Base-by-base conservation (phyloP, 352 stramenopile genomes). In the Pythium dissotocum region DNA sequence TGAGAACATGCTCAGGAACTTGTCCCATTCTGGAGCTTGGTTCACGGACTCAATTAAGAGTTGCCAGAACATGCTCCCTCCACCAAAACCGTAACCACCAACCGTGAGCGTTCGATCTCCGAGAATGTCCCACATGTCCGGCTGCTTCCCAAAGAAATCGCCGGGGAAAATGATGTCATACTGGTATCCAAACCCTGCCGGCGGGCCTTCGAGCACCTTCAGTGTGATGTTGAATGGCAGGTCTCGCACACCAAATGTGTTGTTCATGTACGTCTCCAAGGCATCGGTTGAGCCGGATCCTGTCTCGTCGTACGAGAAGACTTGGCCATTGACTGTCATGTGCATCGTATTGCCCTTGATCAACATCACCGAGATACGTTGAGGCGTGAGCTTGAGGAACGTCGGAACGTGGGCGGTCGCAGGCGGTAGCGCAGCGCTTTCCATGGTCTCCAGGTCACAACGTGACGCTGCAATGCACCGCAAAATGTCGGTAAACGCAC, bases 391-490 rank as follows among this genome's bases (percentile, higher is more conserved):
- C 7, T 21, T 9, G 2, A 75, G 35, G 18, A 28, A 60, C 5
- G 68, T 54, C 8, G 68, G 68, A 1, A 70, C 13, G 52, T 75
- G 63, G 2, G 62, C 58, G 0, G 68, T 75, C 7, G 68, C 68
- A 0, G 68, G 68, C 8, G 68, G 57, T 16, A 46, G 36, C 14
- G 53, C 10, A 14, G 68, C 68, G 28, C 42, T 58, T 38, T 46
- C 35, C 62, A 75, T 70, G 33, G 44, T 67, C 44, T 70, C 53
- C 0, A 70, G 14, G 42, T 75, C 68, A 36, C 68, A 75, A 21
- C 5, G 0, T 0, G 14, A 18, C 0, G 8, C 21, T 0, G 14
- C 40, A 33, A 75, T 32, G 48, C 68, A 75, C 30, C 26, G 8
- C 18, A 75, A 33, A 6, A 67, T 56, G 28, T 67, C 62, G 1